Base-by-base conservation (phyloP, 768 basidiomycete species). In the Boletus barrowsii region DNA sequence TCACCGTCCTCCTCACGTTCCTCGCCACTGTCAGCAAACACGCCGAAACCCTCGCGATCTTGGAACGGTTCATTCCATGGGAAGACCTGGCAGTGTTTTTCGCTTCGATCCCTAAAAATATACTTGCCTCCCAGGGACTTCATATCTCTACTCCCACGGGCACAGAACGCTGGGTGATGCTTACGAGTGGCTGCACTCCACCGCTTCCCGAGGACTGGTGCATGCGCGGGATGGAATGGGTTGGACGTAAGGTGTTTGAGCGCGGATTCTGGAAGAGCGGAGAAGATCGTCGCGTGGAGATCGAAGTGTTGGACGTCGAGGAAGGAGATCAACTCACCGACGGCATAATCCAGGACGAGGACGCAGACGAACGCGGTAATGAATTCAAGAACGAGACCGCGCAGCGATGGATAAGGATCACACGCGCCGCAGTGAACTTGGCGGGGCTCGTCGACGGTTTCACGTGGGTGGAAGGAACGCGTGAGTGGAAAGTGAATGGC, bases 201-300 rank as follows among this genome's bases (percentile, higher is more conserved):
- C 86, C 91, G 0, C 74, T 98, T 2, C 80, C 90, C 0, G 97
- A 99, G 70, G 97, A 98, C 64, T 98, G 95, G 93, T 90, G 89
- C 63, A 68, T 98, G 60, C 81, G 97, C 32, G 97, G 97, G 1
- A 92, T 95, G 86, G 94, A 94, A 62, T 99, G 97, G 97, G 87
- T 92, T 4, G 88, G 91, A 7, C 79, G 92, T 54, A 83, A 84
- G 56, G 86, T 98, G 15, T 98, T 88, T 67, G 93, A 96, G 68
- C 83, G 91, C 39, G 96, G 95, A 0, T 98, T 87, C 68, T 99
- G 97, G 97, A 90, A 88, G 66, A 76, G 76, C n/a, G 81, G 80
- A 32, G 87, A 86, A 48, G 85, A 86, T 53, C 77, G 79, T 44
- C 73, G 75, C 39, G 64, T 72, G 57, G 96, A 98, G 75, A 77